Base-by-base conservation (phyloP, 257 asterid genomes). In the Thymus quinquecostatus region DNA sequence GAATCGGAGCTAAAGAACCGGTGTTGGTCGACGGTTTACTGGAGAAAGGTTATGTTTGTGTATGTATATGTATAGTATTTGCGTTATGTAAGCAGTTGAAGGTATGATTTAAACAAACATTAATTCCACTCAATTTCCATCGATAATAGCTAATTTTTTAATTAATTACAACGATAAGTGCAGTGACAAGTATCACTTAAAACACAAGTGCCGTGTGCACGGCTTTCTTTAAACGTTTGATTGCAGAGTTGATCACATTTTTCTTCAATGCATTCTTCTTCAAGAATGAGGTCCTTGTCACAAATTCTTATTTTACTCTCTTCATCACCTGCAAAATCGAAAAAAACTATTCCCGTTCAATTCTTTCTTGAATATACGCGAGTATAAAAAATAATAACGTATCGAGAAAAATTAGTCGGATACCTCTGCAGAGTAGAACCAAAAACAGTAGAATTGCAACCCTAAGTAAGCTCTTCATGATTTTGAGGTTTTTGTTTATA, bases 401-500 rank as follows among this genome's bases (percentile, higher is more conserved):
- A 21, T 21, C 21, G 21, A 21, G 21, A 21, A 21, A 21, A 21
- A 0, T 21, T 21, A 21, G 21, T 21, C 21, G 21, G 21, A 27
- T 12, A 51, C 72, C 72, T 14, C 5, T 21, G 8, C 62, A 51
- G 8, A 51, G 12, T 14, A 67, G 36, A 53, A 67, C 50, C 43
- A 67, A 27, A 14, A 21, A n/a, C 27, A 67, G 10, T 1, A 51
- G 11, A 53, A 67, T 8, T 8, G 36, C 51, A 33, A 66, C 27
- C 7, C 59, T 6, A 3, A 48, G 29, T 49, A 27, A 66, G 12
- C 47, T 66, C 60, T 48, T 66, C 71, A 66, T 58, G 63, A 30
- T 21, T 58, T 58, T 32, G 41, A 8, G 8, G 28, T 1, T 55
- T 28, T 28, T 21, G 21, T 21, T 21, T 21, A 3, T 44, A 21